Evolutionary conservation across 768 basidiomycete species (phyloP).

Genomic region (Tricholoma terreum): DNA sequence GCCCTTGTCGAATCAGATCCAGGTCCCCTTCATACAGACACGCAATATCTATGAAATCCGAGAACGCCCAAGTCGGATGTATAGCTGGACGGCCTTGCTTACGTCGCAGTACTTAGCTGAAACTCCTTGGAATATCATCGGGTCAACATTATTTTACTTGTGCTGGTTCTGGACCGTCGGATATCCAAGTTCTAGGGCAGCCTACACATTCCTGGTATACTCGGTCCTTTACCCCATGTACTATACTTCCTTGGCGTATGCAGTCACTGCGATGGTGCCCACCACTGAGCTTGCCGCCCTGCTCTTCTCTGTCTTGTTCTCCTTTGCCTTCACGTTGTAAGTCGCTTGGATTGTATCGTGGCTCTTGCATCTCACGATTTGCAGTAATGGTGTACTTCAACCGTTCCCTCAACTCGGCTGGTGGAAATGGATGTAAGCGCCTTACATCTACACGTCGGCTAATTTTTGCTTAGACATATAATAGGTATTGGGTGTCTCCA

Average conservation of each 20-base stretch:
- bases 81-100: constrained; percentile 59
- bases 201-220: constrained; percentile 55
- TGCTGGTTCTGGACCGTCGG: constrained; percentile 78
- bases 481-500: constrained; percentile 41
- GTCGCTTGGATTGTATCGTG: constrained; percentile 17
- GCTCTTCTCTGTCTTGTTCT: constrained; percentile 56
- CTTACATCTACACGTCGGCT: too few relatives aligned
- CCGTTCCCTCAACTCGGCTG: constrained; percentile 59
- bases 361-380: background rate
- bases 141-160: constrained; percentile 58
- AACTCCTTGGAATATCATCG: constrained; percentile 63
- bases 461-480: background rate
- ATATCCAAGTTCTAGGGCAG: constrained; percentile 49
- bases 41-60: constrained; percentile 68
- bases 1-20: constrained; percentile 60
- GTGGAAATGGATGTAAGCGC: constrained; percentile 71
- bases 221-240: constrained; percentile 60
- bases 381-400: constrained; percentile 66
- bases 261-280: constrained; percentile 59
- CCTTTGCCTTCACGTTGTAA: constrained; percentile 63
- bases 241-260: constrained; percentile 61
- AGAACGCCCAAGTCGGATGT: constrained; percentile 63
- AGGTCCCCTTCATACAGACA: constrained; percentile 57
- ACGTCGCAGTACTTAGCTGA: constrained; percentile 56
- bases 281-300: constrained; percentile 58